Percentiles rank a stretch among this genome's conserved stretches.
Conservation (phyloP, 1,139 yeast genomes). For the Pichia norvegensis region DNA sequence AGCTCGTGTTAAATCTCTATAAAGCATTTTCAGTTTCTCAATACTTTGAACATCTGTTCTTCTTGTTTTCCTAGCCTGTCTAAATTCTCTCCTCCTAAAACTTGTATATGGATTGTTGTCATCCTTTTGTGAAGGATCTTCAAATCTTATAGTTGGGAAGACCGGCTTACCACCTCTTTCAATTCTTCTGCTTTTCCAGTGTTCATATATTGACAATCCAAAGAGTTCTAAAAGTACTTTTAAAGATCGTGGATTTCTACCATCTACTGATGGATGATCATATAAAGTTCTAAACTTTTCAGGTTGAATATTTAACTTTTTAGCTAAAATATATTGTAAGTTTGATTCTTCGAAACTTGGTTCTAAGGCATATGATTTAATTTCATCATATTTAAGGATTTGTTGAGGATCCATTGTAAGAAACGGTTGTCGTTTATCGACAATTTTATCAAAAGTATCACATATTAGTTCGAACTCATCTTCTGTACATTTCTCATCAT, state of each 20-base stretch:
- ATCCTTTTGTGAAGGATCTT: slow-evolving; percentile 78
- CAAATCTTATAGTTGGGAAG: slow-evolving; percentile 72
- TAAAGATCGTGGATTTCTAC: slow-evolving; percentile 39
- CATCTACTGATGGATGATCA: slow-evolving; percentile 39
- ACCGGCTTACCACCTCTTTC: slow-evolving; percentile 63
- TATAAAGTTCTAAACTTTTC: slow-evolving; percentile 35
- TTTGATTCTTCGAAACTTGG: slow-evolving; percentile 29
- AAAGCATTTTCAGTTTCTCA: slow-evolving; percentile 69
- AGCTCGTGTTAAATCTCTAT: slow-evolving; percentile 72
- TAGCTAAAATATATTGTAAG: slow-evolving; percentile 28
- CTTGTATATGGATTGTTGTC: slow-evolving; percentile 94
- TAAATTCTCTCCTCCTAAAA: slow-evolving; percentile 89
- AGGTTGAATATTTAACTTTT: slow-evolving; percentile 26
- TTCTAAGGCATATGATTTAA: slow-evolving; percentile 39
- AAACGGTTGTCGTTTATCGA: slow-evolving; percentile 81
- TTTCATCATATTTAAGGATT: slow-evolving; percentile 62
- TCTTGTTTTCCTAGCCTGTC: slow-evolving; percentile 94
- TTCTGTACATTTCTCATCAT: slow-evolving; percentile 44
- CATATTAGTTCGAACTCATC: slow-evolving; percentile 80
- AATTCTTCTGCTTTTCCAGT: slow-evolving; percentile 74
- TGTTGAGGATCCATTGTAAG: slow-evolving; percentile 77
- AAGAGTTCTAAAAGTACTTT: slow-evolving; percentile 49
- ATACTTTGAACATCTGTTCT: slow-evolving; percentile 89
- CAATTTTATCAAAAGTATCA: slow-evolving; percentile 64
- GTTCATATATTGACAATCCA: slow-evolving; percentile 66